Base-by-base conservation (phyloP, 2,329 filamentous ascomycete genomes). In the Aurifilum marmelostoma region DNA sequence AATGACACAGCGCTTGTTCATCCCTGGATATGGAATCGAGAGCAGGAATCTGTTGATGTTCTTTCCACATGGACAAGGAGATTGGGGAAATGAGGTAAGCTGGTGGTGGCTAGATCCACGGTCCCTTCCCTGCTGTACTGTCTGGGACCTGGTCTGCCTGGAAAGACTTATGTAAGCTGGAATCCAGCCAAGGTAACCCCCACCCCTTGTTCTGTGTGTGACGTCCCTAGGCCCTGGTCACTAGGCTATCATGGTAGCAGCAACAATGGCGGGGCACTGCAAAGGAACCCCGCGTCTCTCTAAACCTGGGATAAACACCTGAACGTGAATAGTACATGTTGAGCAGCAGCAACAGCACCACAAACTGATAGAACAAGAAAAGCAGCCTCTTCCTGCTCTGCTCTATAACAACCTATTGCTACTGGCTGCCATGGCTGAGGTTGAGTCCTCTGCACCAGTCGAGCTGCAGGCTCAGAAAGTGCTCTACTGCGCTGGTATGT, bases 401-500 rank as follows among this genome's bases (percentile, higher is more conserved):
- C 58, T 47, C 43, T 47, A 7, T 47, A 11, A n/a, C 6, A 37
- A 12, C 21, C 24, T 7, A n/a, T 58, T 39, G 24, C 50, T n/a
- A 47, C 1, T 14, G 9, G 18, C 29, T 76, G 74, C 73, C 72
- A 88, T 88, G 87, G 85, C 86, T 75, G 87, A 88, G 74, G 79
- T 79, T 67, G 84, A 87, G 68, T 71, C 80, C 71, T 84, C 85
- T 66, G 79, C 73, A 66, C 74, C 77, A 63, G 73, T 78, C 67
- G 85, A 85, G 78, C 82, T 82, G 58, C 85, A 87, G 75, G 77
- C 82, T 73, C 82, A 86, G 72, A 80, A 82, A 75, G 83, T 88
- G 66, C 76, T 80, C 64, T 89, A 89, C 79, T 89, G 87, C 74
- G 86, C 85, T 73, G 86, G 87, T 88, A 84, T 76, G 85, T 80